Percentiles rank a stretch among this genome's conserved stretches.
phyloP scores from a whole-genome alignment of 2,329 filamentous ascomycete species.

The Colletotrichum trifolii region DNA sequence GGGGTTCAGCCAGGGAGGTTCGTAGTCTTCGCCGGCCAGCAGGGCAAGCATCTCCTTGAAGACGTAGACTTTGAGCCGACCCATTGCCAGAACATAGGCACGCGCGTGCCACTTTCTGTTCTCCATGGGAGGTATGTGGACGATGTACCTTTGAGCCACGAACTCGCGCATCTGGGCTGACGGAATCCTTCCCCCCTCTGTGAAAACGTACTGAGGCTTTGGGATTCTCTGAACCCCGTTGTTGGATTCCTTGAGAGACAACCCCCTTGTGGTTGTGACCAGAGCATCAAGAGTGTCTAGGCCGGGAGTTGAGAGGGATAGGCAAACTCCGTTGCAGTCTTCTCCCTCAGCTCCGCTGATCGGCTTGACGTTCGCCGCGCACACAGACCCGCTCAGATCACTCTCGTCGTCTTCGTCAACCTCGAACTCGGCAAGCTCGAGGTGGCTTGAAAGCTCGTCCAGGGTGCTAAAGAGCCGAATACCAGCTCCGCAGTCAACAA shows the following conservation, averaged over 20 bases:
- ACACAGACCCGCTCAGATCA: conserved; percentile 32
- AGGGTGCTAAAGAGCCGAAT: conserved; percentile 53
- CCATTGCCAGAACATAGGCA: conserved; percentile 49
- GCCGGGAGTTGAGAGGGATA: conserved; percentile 42
- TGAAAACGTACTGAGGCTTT: conserved; percentile 42
- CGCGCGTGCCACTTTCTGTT: conserved; percentile 51
- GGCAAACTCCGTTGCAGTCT: conserved; percentile 34
- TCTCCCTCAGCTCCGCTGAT: conserved; percentile 15
- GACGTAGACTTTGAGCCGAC: conserved; percentile 51
- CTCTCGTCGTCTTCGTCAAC: conserved; percentile 43
- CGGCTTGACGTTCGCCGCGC: conserved; percentile 11
- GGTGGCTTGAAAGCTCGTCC: conserved; percentile 47
- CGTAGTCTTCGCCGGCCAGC: conserved; percentile 48
- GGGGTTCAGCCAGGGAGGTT: conserved; percentile 50
- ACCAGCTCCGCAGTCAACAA: conserved; percentile 52
- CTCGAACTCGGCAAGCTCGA: conserved; percentile 50
- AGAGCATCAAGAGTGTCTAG: conserved; percentile 45
- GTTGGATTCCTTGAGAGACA: conserved; percentile 33
- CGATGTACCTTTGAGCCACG: conserved; percentile 52
- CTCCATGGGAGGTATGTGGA: conserved; percentile 45
- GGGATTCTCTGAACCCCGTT: not conserved
- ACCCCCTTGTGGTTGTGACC: conserved; percentile 42
- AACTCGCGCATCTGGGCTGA: conserved; percentile 51
- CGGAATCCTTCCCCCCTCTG: conserved; percentile 48
- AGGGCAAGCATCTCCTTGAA: conserved; percentile 50